Percentiles rank a stretch among this genome's conserved stretches.
phyloP scores from a whole-genome alignment of 805 yeast species.

The Starmerella bacillaris region DNA sequence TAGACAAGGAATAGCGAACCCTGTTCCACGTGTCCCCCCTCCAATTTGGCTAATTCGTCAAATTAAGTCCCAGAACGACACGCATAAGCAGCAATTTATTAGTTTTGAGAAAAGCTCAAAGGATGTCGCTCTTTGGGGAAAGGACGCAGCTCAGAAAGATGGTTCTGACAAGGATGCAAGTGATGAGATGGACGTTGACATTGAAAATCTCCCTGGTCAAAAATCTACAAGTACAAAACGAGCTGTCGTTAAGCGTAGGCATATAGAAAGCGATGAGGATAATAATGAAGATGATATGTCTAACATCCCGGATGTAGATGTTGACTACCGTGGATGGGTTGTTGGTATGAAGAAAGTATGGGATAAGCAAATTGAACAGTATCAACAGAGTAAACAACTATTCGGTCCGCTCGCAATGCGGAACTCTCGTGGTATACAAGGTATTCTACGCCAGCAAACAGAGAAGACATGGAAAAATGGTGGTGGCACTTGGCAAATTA shows the following conservation, averaged over 20 bases:
- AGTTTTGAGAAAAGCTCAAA: constrained; percentile 34
- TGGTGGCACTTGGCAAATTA: constrained; percentile 63
- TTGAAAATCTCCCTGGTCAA: constrained; percentile 47
- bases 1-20: constrained; percentile 66
- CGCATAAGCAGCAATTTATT: constrained; percentile 52
- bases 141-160: constrained; percentile 23
- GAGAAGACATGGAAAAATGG: constrained; percentile 41
- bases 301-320: constrained; percentile 18
- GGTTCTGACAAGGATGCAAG: neutral
- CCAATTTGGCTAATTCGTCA: constrained; percentile 79
- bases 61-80: constrained; percentile 43
- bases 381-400: constrained; percentile 51
- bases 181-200: constrained; percentile 32
- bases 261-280: constrained; percentile 24
- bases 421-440: constrained; percentile 33
- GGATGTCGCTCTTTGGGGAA: constrained; percentile 10
- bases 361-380: constrained; percentile 56
- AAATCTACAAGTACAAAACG: constrained; percentile 9
- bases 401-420: constrained; percentile 53
- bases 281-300: constrained; percentile 10
- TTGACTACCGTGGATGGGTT: constrained; percentile 33
- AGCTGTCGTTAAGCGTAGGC: constrained; percentile 26
- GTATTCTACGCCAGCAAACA: constrained; percentile 57
- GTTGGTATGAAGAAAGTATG: constrained; percentile 73
- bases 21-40: constrained; percentile 84